Evolutionary conservation across 352 stramenopile genomes (phyloP), one percentile per base, ranked within the genome.

Genomic region (Phytophthora vignae): DNA sequence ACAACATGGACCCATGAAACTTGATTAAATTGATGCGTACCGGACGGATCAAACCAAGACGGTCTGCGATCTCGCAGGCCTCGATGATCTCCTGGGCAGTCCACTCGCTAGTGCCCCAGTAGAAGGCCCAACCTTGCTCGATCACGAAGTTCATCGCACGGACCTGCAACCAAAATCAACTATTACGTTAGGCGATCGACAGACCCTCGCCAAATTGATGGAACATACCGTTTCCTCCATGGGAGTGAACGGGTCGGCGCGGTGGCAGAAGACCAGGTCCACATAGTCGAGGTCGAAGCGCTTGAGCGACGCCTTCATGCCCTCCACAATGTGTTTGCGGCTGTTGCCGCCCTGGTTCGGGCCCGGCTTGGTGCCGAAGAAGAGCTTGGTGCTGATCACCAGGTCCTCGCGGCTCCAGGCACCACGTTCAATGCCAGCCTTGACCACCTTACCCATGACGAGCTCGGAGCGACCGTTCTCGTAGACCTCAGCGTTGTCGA

Each of bases 41-140:
- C 60, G 71, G 79, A 44, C 69, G 64, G n/a, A 77, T 77, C 59
- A 73, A 55, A 17, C 59, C 60, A 12, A 84, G 76, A 22, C 74
- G 74, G 50, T 88, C 78, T 1, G 77, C 79, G 57, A 77, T 74
- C 44, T 70, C 59, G 31, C 64, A 74, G 12, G 83, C 85, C 64
- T 92, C 79, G 31, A 85, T 90, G 58, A 94, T 90, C 64, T 93
- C 80, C 42, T 83, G 60, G 19, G 87, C 73, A 64, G 62, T 85
- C 87, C 87, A 94, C 64, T 93, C 87, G 61, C 78, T 90, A n/a
- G 87, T 94, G 21, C 85, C 87, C 87, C 87, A 94, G 46, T 77
- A 77, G 31, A 73, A 77, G 15, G 59, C 70, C 65, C 70, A 77
- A n/a, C 69, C 68, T 19, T 76, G 67, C 10, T 74, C 46, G 29